Evolutionary conservation across 2,329 filamentous ascomycete genomes (phyloP).

Genomic region (Apiospora marii): DNA sequence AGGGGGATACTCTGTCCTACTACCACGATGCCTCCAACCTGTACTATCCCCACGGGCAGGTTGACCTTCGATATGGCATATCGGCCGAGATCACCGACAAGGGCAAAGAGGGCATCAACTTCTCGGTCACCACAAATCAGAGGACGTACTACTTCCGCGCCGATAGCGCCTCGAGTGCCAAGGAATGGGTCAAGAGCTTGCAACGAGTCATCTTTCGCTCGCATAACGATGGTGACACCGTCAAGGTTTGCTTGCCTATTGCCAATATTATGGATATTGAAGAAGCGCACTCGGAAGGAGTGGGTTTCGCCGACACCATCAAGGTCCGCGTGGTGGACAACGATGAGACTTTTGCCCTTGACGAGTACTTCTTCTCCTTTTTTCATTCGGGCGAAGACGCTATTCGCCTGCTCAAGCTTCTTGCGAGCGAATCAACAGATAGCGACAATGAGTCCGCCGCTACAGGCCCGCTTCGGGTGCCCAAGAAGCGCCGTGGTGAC

Average conservation of each 20-base stretch:
- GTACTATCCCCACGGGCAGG: constrained; percentile 91
- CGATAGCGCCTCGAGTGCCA: constrained; percentile 86
- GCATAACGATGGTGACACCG: constrained; percentile 94
- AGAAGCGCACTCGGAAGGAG: constrained; percentile 75
- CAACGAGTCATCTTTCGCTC: constrained; percentile 95
- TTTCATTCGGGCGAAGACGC: constrained; percentile 87
- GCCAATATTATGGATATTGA: constrained; percentile 92
- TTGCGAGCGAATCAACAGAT: constrained; percentile 71
- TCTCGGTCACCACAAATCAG: constrained; percentile 82
- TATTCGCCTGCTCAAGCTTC: constrained; percentile 75
- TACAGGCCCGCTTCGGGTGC: constrained; percentile 23
- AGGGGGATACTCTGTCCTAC: constrained; percentile 91
- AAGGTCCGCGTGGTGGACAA: constrained; percentile 94
- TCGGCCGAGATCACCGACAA: constrained; percentile 82
- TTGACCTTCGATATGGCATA: constrained; percentile 91
- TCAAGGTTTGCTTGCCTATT: constrained; percentile 93
- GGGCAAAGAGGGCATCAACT: constrained; percentile 78
- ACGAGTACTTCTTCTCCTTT: constrained; percentile 99
- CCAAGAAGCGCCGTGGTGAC: constrained; percentile 21
- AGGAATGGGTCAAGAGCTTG: constrained; percentile 94
- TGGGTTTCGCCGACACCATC: constrained; percentile 92
- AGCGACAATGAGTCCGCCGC: constrained; percentile 49
- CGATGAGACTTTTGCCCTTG: constrained; percentile 92
- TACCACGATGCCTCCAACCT: constrained; percentile 83
- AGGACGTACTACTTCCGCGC: constrained; percentile 88